Conservation (phyloP, 768 basidiomycete genomes). For the Podaxis sp. region DNA sequence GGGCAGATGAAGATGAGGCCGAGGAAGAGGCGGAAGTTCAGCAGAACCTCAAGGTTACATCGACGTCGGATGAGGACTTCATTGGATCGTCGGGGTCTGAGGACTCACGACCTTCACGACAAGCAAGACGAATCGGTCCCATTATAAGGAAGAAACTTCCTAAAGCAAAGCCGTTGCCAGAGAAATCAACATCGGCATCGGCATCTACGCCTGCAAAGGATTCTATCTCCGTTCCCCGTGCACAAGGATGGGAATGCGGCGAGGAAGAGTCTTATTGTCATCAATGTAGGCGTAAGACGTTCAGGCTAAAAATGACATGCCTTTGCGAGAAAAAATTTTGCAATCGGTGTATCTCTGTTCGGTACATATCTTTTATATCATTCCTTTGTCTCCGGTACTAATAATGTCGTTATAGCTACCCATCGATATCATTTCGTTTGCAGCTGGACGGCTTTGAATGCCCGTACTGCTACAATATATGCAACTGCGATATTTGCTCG, state of each 20-base stretch:
- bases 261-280: constrained; percentile 5
- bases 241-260: constrained; percentile 3
- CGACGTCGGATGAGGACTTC: neutral
- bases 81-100: neutral
- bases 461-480: constrained; percentile 6
- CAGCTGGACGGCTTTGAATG: constrained; percentile 10
- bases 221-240: neutral
- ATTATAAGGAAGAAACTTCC: neutral
- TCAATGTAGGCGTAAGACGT: constrained; percentile 9
- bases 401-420: constrained; percentile 3
- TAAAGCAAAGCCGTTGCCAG: neutral
- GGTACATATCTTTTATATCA: neutral
- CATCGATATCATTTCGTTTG: neutral
- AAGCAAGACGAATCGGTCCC: neutral
- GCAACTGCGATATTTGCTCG: constrained; percentile 13
- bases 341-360: constrained; percentile 11
- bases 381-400: neutral
- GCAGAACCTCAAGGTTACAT: neutral
- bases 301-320: constrained; percentile 13
- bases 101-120: neutral
- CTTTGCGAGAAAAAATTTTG: constrained; percentile 13
- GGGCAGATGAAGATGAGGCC: neutral
- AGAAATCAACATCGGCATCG: neutral
- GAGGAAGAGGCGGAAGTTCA: constrained; percentile 7
- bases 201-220: neutral